These are phyloP conservation scores for Paecilomyces sp. DNA, from an alignment of 2,329 filamentous ascomycete species.

Conservation along the genomic window DNA sequence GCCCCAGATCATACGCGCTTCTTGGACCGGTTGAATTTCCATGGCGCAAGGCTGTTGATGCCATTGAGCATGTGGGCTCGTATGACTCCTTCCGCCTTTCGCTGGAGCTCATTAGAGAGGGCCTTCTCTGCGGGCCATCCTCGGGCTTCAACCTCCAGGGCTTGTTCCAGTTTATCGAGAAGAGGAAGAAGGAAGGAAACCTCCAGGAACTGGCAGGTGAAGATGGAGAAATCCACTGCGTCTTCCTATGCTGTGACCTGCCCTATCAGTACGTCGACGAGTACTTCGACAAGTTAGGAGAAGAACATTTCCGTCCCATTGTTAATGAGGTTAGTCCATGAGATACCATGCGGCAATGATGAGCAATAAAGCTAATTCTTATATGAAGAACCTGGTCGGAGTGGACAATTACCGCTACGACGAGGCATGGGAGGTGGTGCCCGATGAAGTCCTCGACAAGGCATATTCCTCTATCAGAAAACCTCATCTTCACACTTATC, in stretches of 20 bases:
- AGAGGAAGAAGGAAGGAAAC: slow-evolving; percentile 39
- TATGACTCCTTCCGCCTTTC: slow-evolving; percentile 48
- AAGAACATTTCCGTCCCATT: slow-evolving; percentile 44
- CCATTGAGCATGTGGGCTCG: slow-evolving; percentile 51
- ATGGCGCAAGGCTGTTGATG: slow-evolving; percentile 50
- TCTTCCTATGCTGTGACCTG: slow-evolving; percentile 57
- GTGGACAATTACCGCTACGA: slow-evolving; percentile 52
- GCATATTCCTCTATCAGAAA: slow-evolving; percentile 23
- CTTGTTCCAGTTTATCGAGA: slow-evolving; percentile 44
- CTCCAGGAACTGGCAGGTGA: slow-evolving; percentile 38
- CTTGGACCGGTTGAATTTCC: slow-evolving; percentile 50
- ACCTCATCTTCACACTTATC: slow-evolving; percentile 5
- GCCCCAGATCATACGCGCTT: slow-evolving; percentile 48
- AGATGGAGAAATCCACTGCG: slow-evolving; percentile 45
- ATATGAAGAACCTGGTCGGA: slow-evolving; percentile 35
- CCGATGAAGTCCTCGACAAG: slow-evolving; percentile 31
- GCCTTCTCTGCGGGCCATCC: slow-evolving; percentile 54
- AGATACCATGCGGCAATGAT: background rate
- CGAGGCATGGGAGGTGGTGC: slow-evolving; percentile 46
- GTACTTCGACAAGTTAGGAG: slow-evolving; percentile 52
- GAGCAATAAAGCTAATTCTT: slow-evolving; percentile 2
- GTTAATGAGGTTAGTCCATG: slow-evolving; percentile 33
- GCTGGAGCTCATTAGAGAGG: slow-evolving; percentile 49
- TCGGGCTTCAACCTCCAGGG: slow-evolving; percentile 54
- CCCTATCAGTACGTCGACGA: slow-evolving; percentile 57